Evolutionary conservation across 305 asterid genomes (phyloP).

Genomic region (Solanum hybrid): DNA sequence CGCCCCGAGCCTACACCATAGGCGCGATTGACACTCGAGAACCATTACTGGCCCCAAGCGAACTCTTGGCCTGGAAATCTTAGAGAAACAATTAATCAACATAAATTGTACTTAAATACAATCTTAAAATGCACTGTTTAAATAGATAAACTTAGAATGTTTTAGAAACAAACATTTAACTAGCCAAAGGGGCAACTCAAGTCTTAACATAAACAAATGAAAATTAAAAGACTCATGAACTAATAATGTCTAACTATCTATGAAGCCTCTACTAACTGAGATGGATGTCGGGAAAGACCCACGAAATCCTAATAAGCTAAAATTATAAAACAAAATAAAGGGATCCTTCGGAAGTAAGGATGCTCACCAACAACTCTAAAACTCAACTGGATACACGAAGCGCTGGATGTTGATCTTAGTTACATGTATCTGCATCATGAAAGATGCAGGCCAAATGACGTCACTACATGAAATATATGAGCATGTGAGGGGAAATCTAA

Average conservation of each 20-base stretch:
- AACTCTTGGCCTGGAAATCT: background rate
- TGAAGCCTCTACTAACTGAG: background rate
- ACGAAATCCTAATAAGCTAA: background rate
- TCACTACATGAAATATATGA: background rate
- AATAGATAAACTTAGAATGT: background rate
- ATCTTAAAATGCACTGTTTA: too few relatives aligned
- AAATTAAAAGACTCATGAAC: background rate
- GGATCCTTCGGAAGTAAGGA: accelerated
- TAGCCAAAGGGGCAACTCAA: background rate
- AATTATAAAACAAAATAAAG: background rate
- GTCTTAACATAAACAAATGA: background rate
- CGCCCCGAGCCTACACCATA: accelerated
- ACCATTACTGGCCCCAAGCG: background rate
- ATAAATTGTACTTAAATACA: too few relatives aligned
- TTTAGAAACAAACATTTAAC: too few relatives aligned
- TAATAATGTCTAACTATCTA: too few relatives aligned
- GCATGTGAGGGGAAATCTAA: background rate
- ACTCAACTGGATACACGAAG: background rate
- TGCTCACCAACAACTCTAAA: background rate
- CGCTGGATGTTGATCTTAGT: background rate
- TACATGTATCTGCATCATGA: background rate
- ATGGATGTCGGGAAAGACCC: background rate
- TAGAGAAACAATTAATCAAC: background rate
- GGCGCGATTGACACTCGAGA: background rate
- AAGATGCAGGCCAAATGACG: background rate